Conservation (phyloP, 2,329 filamentous ascomycete genomes). For the Geosmithia morbida region DNA sequence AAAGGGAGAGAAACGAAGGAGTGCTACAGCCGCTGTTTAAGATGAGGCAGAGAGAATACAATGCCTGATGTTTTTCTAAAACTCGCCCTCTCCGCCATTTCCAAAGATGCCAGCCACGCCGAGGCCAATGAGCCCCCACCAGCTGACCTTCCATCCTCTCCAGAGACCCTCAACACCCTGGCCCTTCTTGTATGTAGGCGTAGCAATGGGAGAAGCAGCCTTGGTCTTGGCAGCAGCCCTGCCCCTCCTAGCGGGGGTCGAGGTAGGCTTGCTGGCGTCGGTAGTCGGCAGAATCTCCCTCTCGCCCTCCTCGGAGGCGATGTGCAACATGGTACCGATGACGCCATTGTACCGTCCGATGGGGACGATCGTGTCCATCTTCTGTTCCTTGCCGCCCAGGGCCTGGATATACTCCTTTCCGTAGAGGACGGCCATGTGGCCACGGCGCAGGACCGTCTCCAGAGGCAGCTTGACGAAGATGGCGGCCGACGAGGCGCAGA, state of each 20-base stretch:
- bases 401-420: slow-evolving; percentile 36
- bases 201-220: slow-evolving; percentile 4
- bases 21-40: background rate
- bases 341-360: slow-evolving; percentile 74
- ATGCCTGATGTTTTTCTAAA: slow-evolving; percentile 18
- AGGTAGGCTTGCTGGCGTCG: slow-evolving; percentile 12
- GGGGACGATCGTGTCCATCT: slow-evolving; percentile 61
- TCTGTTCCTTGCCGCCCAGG: slow-evolving; percentile 19
- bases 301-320: slow-evolving; percentile 69
- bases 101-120: slow-evolving; percentile 56
- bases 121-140: slow-evolving; percentile 62
- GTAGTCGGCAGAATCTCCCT: slow-evolving; percentile 21
- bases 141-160: slow-evolving; percentile 64
- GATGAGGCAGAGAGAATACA: slow-evolving; percentile 7
- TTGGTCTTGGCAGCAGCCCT: slow-evolving; percentile 15
- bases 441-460: slow-evolving; percentile 81
- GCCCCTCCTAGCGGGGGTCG: slow-evolving; percentile 13
- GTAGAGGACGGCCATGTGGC: slow-evolving; percentile 62
- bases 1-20: background rate
- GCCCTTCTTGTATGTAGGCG: slow-evolving; percentile 33
- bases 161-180: slow-evolving; percentile 57
- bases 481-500: slow-evolving; percentile 65
- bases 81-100: slow-evolving; percentile 45
- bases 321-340: slow-evolving; percentile 80
- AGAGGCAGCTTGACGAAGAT: slow-evolving; percentile 79